Evolutionary conservation across 169 alveolate genomes (phyloP), one percentile per base, ranked within the genome.

Genomic region (Plasmodium chabaudi): DNA sequence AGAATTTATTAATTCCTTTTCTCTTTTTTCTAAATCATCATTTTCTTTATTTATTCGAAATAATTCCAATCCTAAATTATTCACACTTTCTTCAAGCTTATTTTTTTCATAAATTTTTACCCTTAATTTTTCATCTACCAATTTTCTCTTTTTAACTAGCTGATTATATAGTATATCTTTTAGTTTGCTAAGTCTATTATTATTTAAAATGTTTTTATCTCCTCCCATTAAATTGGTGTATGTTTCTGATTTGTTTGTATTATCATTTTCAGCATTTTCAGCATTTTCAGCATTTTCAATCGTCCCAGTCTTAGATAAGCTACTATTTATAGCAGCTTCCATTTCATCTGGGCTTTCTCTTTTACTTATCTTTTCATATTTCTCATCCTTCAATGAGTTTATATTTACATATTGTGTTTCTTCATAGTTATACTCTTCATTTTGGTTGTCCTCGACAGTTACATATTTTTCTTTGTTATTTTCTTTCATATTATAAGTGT

Each of bases 1-100:
- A 1, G 79, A 42, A 9, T 13, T 12, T 10, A 44, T 68, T 65
- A 79, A 65, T 39, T 79, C 82, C 9, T 65, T 21, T 67, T 79
- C 75, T 59, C 56, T 79, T 51, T 79, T 79, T 55, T 65, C 55
- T 47, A 79, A 79, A 34, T 51, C 19, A 7, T 67, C 82, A 46
- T 53, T 79, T 79, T 79, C 89, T 65, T 65, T 79, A 47, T 79
- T 79, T 19, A 79, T 27, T 79, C 84, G 21, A 68, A 34, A 64
- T 12, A 79, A 51, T 27, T 79, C 89, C 17, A 51, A 21, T 19
- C 89, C 89, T 23, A 49, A 69, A 23, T 67, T 68, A 65, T 49
- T 79, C 1, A 79, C 89, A 10, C 49, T 51, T 13, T 79, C 89
- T 27, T 79, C 84, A 21, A 79, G 23, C 1, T 67, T 53, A 56